phyloP scores from a whole-genome alignment of 495 filamentous ascomycete genomes.

The Neurospora sp. region DNA sequence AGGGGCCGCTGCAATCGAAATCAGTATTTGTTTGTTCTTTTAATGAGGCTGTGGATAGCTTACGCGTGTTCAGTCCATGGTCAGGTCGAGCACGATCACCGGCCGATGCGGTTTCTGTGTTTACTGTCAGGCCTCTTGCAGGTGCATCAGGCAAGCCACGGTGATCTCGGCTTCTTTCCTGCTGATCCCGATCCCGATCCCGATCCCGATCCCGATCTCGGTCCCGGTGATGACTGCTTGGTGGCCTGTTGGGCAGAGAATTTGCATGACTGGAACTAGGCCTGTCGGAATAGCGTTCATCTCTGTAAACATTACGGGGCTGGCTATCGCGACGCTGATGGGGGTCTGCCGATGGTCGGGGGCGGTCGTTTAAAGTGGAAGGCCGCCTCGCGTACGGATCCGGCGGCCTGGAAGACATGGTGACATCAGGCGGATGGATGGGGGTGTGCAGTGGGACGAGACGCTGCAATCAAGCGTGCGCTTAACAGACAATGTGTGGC shows the following conservation, averaged over 20 bases:
- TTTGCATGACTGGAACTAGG: neutral
- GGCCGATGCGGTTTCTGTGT: neutral
- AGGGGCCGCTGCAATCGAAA: neutral
- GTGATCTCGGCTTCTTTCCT: neutral
- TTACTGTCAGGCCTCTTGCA: neutral
- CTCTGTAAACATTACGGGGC: neutral
- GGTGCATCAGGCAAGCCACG: neutral
- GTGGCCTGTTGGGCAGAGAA: neutral
- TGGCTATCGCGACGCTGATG: slow-evolving; percentile 9
- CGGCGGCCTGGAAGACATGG: slow-evolving; percentile 14
- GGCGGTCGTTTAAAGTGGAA: slow-evolving; percentile 10
- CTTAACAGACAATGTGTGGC: neutral
- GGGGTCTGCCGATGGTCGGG: slow-evolving; percentile 1
- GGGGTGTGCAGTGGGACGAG: neutral
- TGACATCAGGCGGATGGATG: neutral
- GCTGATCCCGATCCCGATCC: neutral
- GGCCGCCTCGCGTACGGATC: slow-evolving; percentile 14
- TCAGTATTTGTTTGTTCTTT: neutral
- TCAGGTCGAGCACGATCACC: neutral
- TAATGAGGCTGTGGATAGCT: neutral
- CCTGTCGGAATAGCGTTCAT: slow-evolving; percentile 4
- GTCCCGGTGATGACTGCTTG: neutral
- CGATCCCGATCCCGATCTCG: neutral
- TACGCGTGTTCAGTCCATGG: neutral
- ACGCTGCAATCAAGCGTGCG: neutral